Percentiles rank a stretch among this genome's conserved stretches.
Evolutionary conservation across 148 eudicot species (phyloP).

Genomic region (Cornus florida): DNA sequence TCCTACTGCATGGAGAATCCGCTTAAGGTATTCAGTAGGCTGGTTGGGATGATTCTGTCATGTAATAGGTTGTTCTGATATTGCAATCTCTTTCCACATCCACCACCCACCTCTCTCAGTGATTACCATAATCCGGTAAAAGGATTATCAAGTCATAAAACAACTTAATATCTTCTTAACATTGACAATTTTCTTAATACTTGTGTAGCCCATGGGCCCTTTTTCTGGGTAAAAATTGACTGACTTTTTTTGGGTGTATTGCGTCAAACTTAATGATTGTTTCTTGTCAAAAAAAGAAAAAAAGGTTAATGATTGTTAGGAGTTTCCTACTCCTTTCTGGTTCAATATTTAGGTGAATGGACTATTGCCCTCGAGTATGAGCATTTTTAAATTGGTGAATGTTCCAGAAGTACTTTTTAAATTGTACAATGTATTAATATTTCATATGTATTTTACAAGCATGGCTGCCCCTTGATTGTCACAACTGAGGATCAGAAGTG

Average conservation of each 20-base stretch:
- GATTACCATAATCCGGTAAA: neutral
- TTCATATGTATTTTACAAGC: neutral
- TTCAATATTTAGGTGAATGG: neutral
- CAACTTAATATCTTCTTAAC: neutral
- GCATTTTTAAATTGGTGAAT: neutral
- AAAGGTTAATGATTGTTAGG: neutral
- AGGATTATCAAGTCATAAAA: neutral
- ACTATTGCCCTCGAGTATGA: slow-evolving; percentile 7
- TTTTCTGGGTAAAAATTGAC: neutral
- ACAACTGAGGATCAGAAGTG: neutral
- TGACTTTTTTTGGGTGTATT: neutral
- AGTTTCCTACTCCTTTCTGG: neutral
- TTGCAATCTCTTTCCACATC: no score
- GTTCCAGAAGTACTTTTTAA: neutral
- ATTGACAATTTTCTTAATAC: neutral
- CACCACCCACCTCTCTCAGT: no score
- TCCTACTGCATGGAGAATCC: slow-evolving; percentile 85
- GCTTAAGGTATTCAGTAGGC: slow-evolving; percentile 56
- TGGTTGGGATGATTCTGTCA: neutral
- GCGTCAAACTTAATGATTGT: neutral
- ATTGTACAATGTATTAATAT: neutral
- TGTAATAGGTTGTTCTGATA: neutral
- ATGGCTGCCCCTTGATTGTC: neutral
- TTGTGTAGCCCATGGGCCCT: neutral
- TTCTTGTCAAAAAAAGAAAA: neutral